Evolutionary conservation across 208 protist genomes (phyloP).

Genomic region (Leishmania amazonensis): DNA sequence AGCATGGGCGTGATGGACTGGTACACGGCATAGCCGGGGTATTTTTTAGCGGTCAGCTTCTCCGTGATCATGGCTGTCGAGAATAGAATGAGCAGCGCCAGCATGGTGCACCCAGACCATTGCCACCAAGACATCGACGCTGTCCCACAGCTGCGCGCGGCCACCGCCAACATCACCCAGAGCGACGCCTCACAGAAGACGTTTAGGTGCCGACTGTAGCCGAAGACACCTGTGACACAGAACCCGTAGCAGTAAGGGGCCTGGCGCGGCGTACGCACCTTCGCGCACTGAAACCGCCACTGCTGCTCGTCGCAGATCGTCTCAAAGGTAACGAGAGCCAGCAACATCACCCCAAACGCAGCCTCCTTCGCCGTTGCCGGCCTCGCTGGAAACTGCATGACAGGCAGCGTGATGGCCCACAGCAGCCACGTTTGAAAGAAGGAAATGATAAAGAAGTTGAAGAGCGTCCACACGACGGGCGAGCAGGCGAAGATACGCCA

Average conservation of each 20-base stretch:
- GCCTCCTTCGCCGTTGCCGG: conserved; percentile 34
- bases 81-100: conserved; percentile 46
- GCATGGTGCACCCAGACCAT: conserved; percentile 41
- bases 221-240: conserved; percentile 74
- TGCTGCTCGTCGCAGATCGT: conserved; percentile 73
- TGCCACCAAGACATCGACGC: conserved; percentile 43
- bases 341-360: conserved; percentile 33
- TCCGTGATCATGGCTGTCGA: conserved; percentile 70
- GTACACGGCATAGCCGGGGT: conserved; percentile 70
- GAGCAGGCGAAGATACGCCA: conserved; percentile 35
- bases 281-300: conserved; percentile 66
- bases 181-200: conserved; percentile 70
- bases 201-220: conserved; percentile 78
- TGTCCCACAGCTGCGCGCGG: conserved; percentile 22
- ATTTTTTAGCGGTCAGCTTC: conserved; percentile 53
- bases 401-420: conserved; percentile 74
- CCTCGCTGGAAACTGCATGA: conserved; percentile 43
- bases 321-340: conserved; percentile 54
- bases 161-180: conserved; percentile 60
- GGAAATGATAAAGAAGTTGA: conserved; percentile 71
- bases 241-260: conserved; percentile 52
- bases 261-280: conserved; percentile 21
- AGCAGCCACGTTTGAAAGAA: conserved; percentile 70
- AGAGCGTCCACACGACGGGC: conserved; percentile 57
- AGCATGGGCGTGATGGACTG: conserved; percentile 78